These are phyloP conservation scores for Scenedesmus sp. DNA, from an alignment of 163 green algal species.

Conservation along the genomic window DNA sequence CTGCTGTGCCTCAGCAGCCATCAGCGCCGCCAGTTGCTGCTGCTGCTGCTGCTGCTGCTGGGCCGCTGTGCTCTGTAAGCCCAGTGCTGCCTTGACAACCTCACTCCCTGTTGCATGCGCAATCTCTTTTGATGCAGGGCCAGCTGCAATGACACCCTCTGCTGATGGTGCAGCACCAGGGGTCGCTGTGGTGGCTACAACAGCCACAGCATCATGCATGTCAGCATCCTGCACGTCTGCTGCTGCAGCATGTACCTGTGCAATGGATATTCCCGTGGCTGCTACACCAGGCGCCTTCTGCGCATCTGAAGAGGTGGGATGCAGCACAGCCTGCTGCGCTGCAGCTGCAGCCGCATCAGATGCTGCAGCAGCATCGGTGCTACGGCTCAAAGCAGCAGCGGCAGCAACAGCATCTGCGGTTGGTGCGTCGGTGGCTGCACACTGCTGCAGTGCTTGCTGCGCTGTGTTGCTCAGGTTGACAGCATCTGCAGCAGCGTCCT, in stretches of 20 bases:
- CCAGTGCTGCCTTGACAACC: background rate
- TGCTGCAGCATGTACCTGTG: background rate
- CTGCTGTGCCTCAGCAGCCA: background rate
- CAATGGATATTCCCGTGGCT: too few relatives aligned
- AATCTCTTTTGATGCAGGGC: background rate
- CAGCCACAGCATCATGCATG: background rate
- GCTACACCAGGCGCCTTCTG: background rate
- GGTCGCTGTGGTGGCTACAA: background rate
- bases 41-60: conserved; percentile 10
- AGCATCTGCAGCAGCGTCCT: background rate
- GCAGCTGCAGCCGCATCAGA: background rate
- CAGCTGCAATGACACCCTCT: background rate
- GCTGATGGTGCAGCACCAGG: background rate
- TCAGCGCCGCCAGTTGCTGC: conserved; percentile 1
- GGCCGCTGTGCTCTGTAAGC: background rate
- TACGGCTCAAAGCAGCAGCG: background rate
- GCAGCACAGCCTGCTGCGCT: background rate
- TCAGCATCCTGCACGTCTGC: background rate
- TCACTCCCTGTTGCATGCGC: background rate
- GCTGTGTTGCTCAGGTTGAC: background rate
- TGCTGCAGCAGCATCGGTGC: background rate
- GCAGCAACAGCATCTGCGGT: background rate
- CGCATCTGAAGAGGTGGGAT: background rate
- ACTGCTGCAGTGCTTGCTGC: background rate
- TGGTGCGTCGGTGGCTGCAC: background rate